Percentiles rank a stretch among this genome's conserved stretches.
Conservation (phyloP, 768 basidiomycete genomes). For the Filobasidium wieringae region DNA sequence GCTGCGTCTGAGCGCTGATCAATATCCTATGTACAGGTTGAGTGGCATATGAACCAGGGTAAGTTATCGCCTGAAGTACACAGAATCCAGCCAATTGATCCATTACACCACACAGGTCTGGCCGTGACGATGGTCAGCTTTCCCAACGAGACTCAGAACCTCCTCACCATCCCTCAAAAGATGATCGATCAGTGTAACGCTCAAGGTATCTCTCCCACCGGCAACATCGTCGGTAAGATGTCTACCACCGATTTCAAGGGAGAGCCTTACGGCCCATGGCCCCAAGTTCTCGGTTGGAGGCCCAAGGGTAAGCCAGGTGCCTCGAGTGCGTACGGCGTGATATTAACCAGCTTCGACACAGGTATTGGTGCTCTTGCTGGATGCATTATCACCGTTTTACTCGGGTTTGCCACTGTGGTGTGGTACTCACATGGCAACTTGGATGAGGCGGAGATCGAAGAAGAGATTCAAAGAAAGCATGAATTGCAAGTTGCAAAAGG, state of each 20-base stretch:
- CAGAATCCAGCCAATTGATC: constrained; percentile 14
- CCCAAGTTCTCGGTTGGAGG: constrained; percentile 33
- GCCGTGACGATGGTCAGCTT: constrained; percentile 77
- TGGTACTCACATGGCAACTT: constrained; percentile 80
- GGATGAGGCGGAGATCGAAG: constrained; percentile 70
- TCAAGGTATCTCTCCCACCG: constrained; percentile 50
- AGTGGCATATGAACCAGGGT: constrained; percentile 28
- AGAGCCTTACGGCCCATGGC: constrained; percentile 39
- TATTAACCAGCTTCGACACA: not conserved
- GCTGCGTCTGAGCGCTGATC: not conserved
- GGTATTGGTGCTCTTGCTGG: constrained; percentile 41
- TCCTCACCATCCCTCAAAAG: constrained; percentile 46
- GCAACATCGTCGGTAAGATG: constrained; percentile 73
- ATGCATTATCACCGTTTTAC: constrained; percentile 65
- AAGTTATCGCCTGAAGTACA: not conserved
- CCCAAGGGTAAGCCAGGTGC: constrained; percentile 26
- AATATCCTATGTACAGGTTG: constrained; percentile 28
- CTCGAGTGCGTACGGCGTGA: constrained; percentile 1
- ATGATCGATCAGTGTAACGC: constrained; percentile 63
- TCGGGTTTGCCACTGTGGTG: constrained; percentile 68
- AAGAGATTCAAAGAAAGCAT: constrained; percentile 50
- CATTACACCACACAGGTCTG: constrained; percentile 47
- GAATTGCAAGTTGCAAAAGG: constrained; percentile 45
- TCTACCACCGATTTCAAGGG: constrained; percentile 54
- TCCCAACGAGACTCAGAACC: constrained; percentile 56